phyloP scores from a whole-genome alignment of 495 filamentous ascomycete genomes.

The Lasiosphaeria ovina region DNA sequence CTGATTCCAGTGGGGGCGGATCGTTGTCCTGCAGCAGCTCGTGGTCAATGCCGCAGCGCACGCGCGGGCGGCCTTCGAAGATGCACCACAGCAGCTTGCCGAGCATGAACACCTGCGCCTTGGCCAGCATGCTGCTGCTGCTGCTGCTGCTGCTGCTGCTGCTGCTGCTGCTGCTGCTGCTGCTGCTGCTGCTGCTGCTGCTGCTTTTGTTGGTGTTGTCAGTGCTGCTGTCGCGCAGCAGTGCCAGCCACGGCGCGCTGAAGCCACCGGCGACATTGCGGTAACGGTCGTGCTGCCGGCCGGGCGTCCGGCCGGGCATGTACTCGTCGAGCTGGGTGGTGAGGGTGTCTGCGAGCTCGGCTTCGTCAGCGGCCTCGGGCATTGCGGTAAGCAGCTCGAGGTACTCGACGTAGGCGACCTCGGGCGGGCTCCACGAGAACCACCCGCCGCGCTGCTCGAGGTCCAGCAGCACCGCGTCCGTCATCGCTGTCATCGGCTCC shows the following conservation, averaged over 20 bases:
- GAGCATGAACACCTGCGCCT: slow-evolving; percentile 36
- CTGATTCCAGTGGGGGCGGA: neutral
- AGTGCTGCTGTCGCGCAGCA: neutral
- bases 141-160: neutral
- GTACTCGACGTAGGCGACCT: slow-evolving; percentile 34
- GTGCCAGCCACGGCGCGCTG: slow-evolving; percentile 22
- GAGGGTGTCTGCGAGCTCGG: neutral
- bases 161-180: neutral
- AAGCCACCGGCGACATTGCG: slow-evolving; percentile 24
- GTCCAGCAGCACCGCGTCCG: slow-evolving; percentile 31
- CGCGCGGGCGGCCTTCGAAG: slow-evolving; percentile 27
- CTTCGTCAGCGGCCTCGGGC: neutral
- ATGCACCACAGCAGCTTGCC: slow-evolving; percentile 40
- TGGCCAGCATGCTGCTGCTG: slow-evolving; percentile 16
- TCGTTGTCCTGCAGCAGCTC: slow-evolving; percentile 23
- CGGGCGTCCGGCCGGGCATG: slow-evolving; percentile 15
- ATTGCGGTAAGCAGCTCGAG: slow-evolving; percentile 22
- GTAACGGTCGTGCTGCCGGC: slow-evolving; percentile 17
- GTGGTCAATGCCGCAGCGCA: slow-evolving; percentile 28
- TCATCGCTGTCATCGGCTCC: neutral
- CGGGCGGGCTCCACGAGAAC: slow-evolving; percentile 34
- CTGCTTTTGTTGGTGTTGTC: no score
- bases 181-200: neutral
- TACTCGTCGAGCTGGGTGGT: slow-evolving; percentile 5
- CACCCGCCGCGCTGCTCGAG: slow-evolving; percentile 36